Evolutionary conservation across 2,329 filamentous ascomycete genomes (phyloP).

Genomic region (Arthrobotrys entomopaga): DNA sequence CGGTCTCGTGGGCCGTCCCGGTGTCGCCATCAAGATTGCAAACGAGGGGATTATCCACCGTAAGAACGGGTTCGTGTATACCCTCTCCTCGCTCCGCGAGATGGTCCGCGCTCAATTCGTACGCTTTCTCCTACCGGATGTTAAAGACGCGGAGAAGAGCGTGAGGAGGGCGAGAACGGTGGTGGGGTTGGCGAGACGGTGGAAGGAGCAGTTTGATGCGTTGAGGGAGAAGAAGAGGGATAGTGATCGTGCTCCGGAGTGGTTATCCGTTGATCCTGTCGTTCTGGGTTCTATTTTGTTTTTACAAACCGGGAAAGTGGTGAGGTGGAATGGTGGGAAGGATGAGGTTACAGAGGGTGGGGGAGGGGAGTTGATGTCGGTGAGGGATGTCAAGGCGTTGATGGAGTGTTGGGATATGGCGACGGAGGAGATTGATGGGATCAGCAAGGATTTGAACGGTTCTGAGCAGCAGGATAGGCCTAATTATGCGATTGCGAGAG

Average conservation of each 20-base stretch:
- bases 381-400: constrained; percentile 24
- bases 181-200: constrained; percentile 6
- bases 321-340: constrained; percentile 38
- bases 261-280: constrained; percentile 39
- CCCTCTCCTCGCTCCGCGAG: constrained; percentile 24
- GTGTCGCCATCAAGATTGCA: constrained; percentile 38
- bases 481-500: constrained; percentile 33
- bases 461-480: constrained; percentile 2
- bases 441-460: constrained; percentile 5
- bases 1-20: constrained; percentile 26
- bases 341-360: constrained; percentile 4
- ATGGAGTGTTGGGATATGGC: constrained; percentile 36
- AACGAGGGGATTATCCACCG: constrained; percentile 43
- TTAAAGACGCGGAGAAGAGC: constrained; percentile 19
- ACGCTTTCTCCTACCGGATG: constrained; percentile 34
- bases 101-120: constrained; percentile 47
- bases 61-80: constrained; percentile 41
- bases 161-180: constrained; percentile 22
- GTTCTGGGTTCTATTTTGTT: constrained; percentile 41
- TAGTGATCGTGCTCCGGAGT: constrained; percentile 24
- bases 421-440: constrained; percentile 8
- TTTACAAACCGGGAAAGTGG: constrained; percentile 30
- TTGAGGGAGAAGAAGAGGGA: constrained; percentile 10
- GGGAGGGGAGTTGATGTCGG: background rate
- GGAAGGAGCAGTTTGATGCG: constrained; percentile 39